A percentile compares a stretch with the other conserved stretches of the same genome.
Evolutionary conservation across 2,329 filamentous ascomycete genomes (phyloP).

Genomic region (Didymella lethalis): DNA sequence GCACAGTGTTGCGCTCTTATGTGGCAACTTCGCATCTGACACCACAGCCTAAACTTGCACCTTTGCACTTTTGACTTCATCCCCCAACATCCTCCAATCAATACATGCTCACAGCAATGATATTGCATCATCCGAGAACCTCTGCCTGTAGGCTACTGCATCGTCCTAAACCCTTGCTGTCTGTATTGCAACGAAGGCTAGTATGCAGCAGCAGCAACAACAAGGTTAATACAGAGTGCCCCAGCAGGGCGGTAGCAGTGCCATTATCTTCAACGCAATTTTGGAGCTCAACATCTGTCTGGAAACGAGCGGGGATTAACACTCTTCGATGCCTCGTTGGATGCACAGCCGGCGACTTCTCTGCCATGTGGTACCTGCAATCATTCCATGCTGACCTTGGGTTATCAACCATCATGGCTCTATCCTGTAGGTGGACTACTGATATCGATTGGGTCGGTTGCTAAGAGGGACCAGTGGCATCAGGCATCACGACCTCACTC

Average conservation of each 20-base stretch:
- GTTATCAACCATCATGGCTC: constrained; percentile 60
- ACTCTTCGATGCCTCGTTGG: constrained; percentile 64
- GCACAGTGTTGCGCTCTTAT: constrained; percentile 7
- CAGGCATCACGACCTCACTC: constrained; percentile 61
- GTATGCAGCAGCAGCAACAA: constrained; percentile 9
- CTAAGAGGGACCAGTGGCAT: constrained; percentile 55
- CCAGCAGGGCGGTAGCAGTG: constrained; percentile 7
- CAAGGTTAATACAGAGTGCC: not conserved
- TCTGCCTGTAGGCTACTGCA: not conserved
- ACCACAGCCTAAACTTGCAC: not conserved
- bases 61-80: not conserved
- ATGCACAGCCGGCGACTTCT: constrained; percentile 65
- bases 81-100: not conserved
- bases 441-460: not conserved
- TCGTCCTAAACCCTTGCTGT: not conserved
- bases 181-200: not conserved
- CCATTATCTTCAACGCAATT: constrained; percentile 32
- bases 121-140: not conserved
- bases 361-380: constrained; percentile 64
- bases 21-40: not conserved
- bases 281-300: constrained; percentile 52
- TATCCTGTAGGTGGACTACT: constrained; percentile 50
- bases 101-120: not conserved
- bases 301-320: constrained; percentile 63
- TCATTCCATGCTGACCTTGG: constrained; percentile 57